Evolutionary conservation across 805 yeast species (phyloP), one percentile per base, ranked within the genome.

Genomic region (Citeromyces matritensis): DNA sequence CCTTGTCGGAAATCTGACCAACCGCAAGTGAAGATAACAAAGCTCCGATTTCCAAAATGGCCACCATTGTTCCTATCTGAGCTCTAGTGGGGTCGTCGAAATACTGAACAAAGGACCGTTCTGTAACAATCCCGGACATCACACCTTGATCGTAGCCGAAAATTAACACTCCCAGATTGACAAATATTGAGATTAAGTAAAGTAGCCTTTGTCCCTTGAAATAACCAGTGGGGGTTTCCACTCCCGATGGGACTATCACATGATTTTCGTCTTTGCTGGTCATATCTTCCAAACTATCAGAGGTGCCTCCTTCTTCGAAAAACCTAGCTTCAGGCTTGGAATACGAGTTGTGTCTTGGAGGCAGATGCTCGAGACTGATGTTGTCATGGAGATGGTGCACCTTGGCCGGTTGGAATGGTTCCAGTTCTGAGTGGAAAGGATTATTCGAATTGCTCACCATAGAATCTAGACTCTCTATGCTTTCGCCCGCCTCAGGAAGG

Each of bases 21-120:
- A 82, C 91, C 31, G 70, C 46, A 23, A 84, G 56, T 4, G 93
- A 77, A 8, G 85, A 69, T 3, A 78, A 51, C 46, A 82, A 59
- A 0, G 94, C 94, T 25, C 94, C 94, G 23, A 84, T 59, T 51
- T 84, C 95, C 34, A 84, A 58, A 34, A 84, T 73, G 15, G 94
- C 84, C 11, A 84, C 85, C 70, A 84, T 74, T 4, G 86, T 68
- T 9, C 95, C 95, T 24, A 82, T 67, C 38, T 67, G 63, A 1
- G 82, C 66, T 9, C 85, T 65, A 10, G 73, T 56, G 2, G 95
- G 95, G 34, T 79, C 48, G 41, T 71, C 46, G 52, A 82, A 84
- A 51, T 75, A 80, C 28, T 55, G 55, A 31, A 65, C 62, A 50
- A 84, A 84, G 29, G 76, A 65, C 10, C 60, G 68, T 32, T 78